These are phyloP conservation scores for Seiridium cupressi DNA, from an alignment of 2,329 filamentous ascomycete genomes.

Conservation along the genomic window DNA sequence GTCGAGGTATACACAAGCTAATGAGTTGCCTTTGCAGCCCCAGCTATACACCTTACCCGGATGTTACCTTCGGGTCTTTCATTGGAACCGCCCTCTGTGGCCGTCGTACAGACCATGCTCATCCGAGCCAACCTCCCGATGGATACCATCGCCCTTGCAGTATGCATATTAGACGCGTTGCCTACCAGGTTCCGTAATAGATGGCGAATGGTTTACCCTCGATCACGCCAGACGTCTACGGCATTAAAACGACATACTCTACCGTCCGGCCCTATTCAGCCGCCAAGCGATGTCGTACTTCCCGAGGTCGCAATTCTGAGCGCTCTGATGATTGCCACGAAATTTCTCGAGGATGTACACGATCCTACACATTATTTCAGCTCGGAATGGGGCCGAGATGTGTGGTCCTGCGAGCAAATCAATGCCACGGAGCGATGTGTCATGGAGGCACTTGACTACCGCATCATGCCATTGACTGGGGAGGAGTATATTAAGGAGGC, in stretches of 20 bases:
- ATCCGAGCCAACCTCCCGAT: constrained; percentile 55
- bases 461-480: constrained; percentile 60
- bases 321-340: constrained; percentile 62
- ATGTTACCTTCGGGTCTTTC: constrained; percentile 64
- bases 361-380: constrained; percentile 53
- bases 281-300: constrained; percentile 54
- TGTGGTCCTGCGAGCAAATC: constrained; percentile 62
- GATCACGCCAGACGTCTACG: constrained; percentile 27
- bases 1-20: constrained; percentile 16
- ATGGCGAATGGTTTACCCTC: constrained; percentile 60
- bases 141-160: constrained; percentile 62
- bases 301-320: constrained; percentile 64
- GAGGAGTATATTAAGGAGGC: constrained; percentile 56
- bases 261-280: constrained; percentile 30
- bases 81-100: constrained; percentile 54
- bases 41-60: constrained; percentile 65
- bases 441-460: constrained; percentile 63
- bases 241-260: constrained; percentile 41
- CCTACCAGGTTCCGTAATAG: constrained; percentile 59
- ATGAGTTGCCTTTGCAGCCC: constrained; percentile 43
- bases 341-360: constrained; percentile 62
- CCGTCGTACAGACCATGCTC: constrained; percentile 60
- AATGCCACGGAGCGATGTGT: constrained; percentile 63
- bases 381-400: constrained; percentile 48
- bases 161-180: constrained; percentile 65